Conservation (phyloP, 73 alveolate species). For the Paramecium octaurelia region DNA sequence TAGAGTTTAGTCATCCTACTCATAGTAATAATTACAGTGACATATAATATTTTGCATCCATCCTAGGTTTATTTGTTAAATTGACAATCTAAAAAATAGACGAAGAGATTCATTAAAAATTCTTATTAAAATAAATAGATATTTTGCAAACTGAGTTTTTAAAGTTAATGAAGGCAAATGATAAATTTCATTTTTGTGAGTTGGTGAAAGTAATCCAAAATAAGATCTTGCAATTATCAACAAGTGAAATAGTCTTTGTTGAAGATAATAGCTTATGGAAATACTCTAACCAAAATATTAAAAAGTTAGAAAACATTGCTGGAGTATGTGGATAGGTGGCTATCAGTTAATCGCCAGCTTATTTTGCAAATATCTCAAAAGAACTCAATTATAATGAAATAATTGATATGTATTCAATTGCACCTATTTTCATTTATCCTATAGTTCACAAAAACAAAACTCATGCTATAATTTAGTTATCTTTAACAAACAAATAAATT, state of each 20-base stretch:
- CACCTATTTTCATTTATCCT: constrained; percentile 18
- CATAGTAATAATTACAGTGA: background rate
- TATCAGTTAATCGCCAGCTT: background rate
- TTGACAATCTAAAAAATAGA: background rate
- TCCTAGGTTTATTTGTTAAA: background rate
- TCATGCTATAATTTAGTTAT: background rate
- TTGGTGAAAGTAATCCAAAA: background rate
- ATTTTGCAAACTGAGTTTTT: background rate
- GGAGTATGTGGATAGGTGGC: constrained; percentile 20
- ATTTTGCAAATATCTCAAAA: background rate
- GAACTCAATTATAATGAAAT: background rate
- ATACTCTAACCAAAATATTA: background rate
- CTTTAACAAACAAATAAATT: constrained; percentile 32
- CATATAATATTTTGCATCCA: constrained; percentile 41
- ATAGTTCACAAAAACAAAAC: background rate
- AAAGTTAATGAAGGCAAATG: background rate
- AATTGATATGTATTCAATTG: constrained; percentile 33
- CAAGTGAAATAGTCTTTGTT: background rate
- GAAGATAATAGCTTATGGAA: background rate
- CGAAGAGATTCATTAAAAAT: background rate
- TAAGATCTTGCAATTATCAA: background rate
- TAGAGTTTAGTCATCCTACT: constrained; percentile 35
- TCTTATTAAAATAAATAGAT: background rate
- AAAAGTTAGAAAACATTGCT: background rate
- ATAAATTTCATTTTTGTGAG: background rate